phyloP scores from a whole-genome alignment of 768 basidiomycete species.

The Glaciozyma antarctica region DNA sequence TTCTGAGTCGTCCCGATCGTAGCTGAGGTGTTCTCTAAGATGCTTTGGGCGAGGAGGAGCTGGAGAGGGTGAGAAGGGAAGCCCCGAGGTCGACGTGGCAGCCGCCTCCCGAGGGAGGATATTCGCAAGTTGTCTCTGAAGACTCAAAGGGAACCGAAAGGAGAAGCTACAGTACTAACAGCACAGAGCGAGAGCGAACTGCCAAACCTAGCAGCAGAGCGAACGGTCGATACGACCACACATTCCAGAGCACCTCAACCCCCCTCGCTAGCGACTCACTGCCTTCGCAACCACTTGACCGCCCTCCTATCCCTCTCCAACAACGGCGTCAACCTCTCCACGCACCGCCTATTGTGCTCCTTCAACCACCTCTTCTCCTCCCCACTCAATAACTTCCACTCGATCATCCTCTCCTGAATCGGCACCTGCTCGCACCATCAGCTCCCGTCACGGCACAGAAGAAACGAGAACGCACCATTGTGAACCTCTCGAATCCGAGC shows the following conservation, averaged over 20 bases:
- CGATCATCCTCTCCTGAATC: slow-evolving; percentile 82
- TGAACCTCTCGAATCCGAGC: slow-evolving; percentile 85
- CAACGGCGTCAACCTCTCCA: slow-evolving; percentile 54
- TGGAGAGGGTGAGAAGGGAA: too few species aligned
- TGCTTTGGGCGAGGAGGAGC: too few species aligned
- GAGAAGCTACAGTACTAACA: too few species aligned
- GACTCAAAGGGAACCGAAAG: too few species aligned
- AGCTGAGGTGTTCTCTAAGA: too few species aligned
- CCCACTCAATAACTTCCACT: slow-evolving; percentile 69
- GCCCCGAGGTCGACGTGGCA: too few species aligned
- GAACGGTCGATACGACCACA: too few species aligned
- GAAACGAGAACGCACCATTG: slow-evolving; percentile 38
- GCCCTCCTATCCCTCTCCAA: slow-evolving; percentile 69
- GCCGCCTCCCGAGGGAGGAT: too few species aligned
- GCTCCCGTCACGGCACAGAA: neutral
- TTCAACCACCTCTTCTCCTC: slow-evolving; percentile 82
- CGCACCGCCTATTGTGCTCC: slow-evolving; percentile 69
- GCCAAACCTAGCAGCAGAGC: too few species aligned
- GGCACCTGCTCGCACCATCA: slow-evolving; percentile 56
- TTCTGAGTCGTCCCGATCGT: too few species aligned
- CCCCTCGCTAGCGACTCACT: slow-evolving; percentile 13
- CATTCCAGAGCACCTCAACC: neutral
- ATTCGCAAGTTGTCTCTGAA: too few species aligned
- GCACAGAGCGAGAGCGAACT: too few species aligned
- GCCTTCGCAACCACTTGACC: slow-evolving; percentile 56